Evolutionary conservation across 2,329 filamentous ascomycete species (phyloP).

Genomic region (Botrytis squamosa): DNA sequence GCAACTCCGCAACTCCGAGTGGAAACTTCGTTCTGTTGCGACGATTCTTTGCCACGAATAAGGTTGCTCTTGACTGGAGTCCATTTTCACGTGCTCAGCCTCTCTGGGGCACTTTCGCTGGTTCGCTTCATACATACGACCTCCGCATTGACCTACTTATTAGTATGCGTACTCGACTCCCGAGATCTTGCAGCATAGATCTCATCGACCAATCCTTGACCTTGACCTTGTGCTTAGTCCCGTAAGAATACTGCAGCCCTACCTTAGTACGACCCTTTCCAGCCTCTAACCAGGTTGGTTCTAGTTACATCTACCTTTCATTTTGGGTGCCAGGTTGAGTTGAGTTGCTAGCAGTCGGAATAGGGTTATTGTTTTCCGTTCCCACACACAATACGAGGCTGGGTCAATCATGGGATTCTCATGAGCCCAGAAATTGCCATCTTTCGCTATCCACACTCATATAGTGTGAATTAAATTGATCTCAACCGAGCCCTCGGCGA

Average conservation of each 20-base stretch:
- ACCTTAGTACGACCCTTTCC: neutral
- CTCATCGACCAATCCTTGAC: neutral
- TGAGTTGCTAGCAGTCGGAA: neutral
- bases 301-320: neutral
- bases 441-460: neutral
- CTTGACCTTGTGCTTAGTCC: neutral
- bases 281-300: neutral
- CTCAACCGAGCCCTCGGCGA: neutral
- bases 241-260: neutral
- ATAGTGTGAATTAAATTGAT: neutral
- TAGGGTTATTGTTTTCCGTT: neutral
- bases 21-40: neutral
- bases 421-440: neutral
- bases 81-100: neutral
- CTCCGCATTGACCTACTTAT: neutral
- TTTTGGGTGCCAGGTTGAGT: neutral
- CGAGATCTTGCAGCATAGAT: constrained; percentile 6
- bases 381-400: neutral
- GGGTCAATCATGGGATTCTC: neutral
- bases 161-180: constrained; percentile 1
- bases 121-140: neutral
- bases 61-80: neutral
- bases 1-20: neutral
- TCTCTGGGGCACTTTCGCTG: neutral
- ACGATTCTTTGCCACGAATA: neutral